Percentiles rank a stretch among this genome's conserved stretches.
Conservation (phyloP, 768 basidiomycete genomes). For the Calocybe gangraenosa region DNA sequence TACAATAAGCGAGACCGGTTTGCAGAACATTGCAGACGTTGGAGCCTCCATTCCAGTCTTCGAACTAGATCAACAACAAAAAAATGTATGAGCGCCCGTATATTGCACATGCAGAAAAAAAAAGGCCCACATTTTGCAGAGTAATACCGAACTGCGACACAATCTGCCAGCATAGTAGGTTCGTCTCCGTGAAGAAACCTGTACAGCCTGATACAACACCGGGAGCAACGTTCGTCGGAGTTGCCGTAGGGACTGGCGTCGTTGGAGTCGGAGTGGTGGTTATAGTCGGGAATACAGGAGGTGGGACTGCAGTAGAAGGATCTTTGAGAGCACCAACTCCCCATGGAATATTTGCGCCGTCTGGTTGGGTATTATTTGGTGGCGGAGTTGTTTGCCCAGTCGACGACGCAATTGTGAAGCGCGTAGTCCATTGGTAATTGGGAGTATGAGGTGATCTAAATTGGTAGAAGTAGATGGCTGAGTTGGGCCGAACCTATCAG, state of each 20-base stretch:
- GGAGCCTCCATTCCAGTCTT: slow-evolving; percentile 10
- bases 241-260: not conserved
- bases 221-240: slow-evolving; percentile 4
- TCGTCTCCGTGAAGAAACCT: slow-evolving; percentile 8
- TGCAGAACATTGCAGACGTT: slow-evolving; percentile 6
- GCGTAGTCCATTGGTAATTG: slow-evolving; percentile 61
- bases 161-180: slow-evolving; percentile 5
- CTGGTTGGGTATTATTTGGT: slow-evolving; percentile 48
- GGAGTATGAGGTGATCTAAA: slow-evolving; percentile 46
- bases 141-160: slow-evolving; percentile 3
- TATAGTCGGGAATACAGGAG: slow-evolving; percentile 21
- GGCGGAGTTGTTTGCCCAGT: slow-evolving; percentile 43
- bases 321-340: slow-evolving; percentile 57
- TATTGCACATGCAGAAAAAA: not conserved
- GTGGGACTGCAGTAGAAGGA: slow-evolving; percentile 31
- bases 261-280: not conserved
- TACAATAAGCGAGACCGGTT: slow-evolving; percentile 4
- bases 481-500: slow-evolving; percentile 54
- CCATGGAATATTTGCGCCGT: slow-evolving; percentile 55
- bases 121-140: not conserved
- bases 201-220: slow-evolving; percentile 4
- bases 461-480: slow-evolving; percentile 78
- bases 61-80: slow-evolving; percentile 2
- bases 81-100: too few species aligned
- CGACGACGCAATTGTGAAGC: slow-evolving; percentile 65